Evolutionary conservation across 352 stramenopile genomes (phyloP), one percentile per base, ranked within the genome.

Genomic region (Pythium sukuiense): DNA sequence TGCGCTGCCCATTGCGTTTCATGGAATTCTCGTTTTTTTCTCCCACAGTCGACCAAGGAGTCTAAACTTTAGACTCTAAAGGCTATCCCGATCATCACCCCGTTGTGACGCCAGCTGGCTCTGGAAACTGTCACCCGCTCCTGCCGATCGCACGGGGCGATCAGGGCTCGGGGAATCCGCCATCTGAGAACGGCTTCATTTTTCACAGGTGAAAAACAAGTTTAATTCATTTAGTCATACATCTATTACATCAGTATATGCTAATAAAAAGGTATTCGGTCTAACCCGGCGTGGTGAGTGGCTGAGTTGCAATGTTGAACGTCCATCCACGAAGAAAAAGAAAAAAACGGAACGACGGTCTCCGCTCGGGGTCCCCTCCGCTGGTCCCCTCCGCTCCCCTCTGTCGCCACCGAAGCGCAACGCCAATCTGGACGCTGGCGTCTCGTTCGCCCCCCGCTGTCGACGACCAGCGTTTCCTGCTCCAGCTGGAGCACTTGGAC

Each of bases 231-330:
- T 26, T 48, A 26, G 41, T 48, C 41, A 20, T 48, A 48, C 41
- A 48, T 14, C 16, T 5, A 48, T 26, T 48, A 26, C 18, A 20
- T 7, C 16, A 4, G 3, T 26, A 24, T 48, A 48, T 48, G 41
- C 18, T 11, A 0, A 26, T 26, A 8, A 26, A 24, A 2, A 26
- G 41, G 41, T 20, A 3, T 11, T 48, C 2, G 14, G 41, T 48
- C 41, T 48, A 48, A 48, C 41, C 55, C 12, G 35, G 55, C 20
- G 55, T 46, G 55, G 46, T 61, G 55, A 61, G 55, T 61, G 55
- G 55, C 45, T 43, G 55, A 49, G 30, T 27, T 27, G 30, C 16
- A 37, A 61, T 37, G 33, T 49, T 61, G 55, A 61, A 61, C 55
- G 55, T 61, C 55, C 55, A 61, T 61, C 55, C 55, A 46, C 29